Evolutionary conservation across 306 rosid species (phyloP), one percentile per base, ranked within the genome.

Genomic region (Cicer cuneatum): DNA sequence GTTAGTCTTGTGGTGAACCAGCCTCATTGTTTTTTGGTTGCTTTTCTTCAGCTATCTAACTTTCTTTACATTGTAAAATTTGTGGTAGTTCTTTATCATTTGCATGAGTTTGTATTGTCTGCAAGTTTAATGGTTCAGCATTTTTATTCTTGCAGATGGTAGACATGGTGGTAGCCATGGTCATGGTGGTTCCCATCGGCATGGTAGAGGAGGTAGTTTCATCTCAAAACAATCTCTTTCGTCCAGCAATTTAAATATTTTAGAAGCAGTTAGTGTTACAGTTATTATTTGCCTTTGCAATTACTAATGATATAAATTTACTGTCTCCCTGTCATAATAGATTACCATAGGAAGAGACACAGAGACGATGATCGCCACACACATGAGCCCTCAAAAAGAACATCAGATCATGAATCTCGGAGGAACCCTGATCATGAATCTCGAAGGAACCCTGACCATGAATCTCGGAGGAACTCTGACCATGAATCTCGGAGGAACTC

Each of bases 291-390:
- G 7, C 39, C 65, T 18, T 54, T 13, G 47, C 61, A 48, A 71
- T 63, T 37, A 60, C 57, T 24, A 13, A n/a, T 65, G 51, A 11
- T 63, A 40, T 59, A 4, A 33, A 67, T 57, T 57, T 16, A 33
- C 69, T 69, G 59, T 62, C 54, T 82, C 47, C 66, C 78, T 67
- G 38, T 39, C 29, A 73, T 82, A 49, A 74, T 76, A 88, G 98
- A 93, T 83, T 82, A 84, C 85, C 46, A 74, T 0, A 77, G 93
- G 80, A 93, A 93, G 83, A 87, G 98, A 77, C 56, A 85, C 59
- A 86, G 94, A 60, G 97, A 93, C 72, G 98, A 91, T 82, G 97
- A 91, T 56, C 87, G 82, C 79, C 96, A 81, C 71, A 80, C 83
- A 10, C 77, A 88, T 6, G 96, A 89, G 66, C 41, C 80, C 78